Conservation (phyloP, 345 rosid species). For the Hibiscus mutabilis region DNA sequence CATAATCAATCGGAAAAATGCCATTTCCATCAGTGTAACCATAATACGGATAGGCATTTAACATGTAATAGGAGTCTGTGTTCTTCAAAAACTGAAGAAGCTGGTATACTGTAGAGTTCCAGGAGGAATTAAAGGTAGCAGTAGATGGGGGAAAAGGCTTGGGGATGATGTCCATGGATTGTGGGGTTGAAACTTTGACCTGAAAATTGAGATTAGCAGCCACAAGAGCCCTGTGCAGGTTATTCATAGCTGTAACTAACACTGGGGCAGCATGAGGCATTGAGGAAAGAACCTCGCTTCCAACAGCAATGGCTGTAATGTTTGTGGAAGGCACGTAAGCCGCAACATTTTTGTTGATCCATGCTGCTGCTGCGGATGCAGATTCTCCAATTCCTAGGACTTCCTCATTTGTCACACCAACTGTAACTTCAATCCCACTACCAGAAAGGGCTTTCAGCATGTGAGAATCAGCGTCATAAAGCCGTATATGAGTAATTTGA, state of each 20-base stretch:
- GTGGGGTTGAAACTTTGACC: slow-evolving; percentile 79
- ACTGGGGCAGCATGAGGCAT: slow-evolving; percentile 68
- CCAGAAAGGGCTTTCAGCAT: slow-evolving; percentile 82
- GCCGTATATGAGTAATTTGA: slow-evolving; percentile 78
- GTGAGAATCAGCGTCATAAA: slow-evolving; percentile 75
- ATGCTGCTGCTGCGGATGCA: slow-evolving; percentile 70
- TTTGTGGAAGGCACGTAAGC: slow-evolving; percentile 79
- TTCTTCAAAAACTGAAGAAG: slow-evolving; percentile 86
- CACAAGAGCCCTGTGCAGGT: slow-evolving; percentile 82
- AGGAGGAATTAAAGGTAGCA: slow-evolving; percentile 65
- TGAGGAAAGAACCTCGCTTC: slow-evolving; percentile 79
- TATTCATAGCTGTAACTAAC: slow-evolving; percentile 67
- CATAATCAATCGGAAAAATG: slow-evolving; percentile 84
- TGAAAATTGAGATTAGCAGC: slow-evolving; percentile 70
- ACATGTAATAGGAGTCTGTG: slow-evolving; percentile 75
- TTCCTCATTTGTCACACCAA: slow-evolving; percentile 75
- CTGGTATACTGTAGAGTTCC: slow-evolving; percentile 71
- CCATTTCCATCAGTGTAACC: slow-evolving; percentile 81
- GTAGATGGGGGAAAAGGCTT: slow-evolving; percentile 91
- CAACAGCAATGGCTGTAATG: slow-evolving; percentile 88
- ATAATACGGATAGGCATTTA: slow-evolving; percentile 89
- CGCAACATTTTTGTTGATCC: slow-evolving; percentile 80
- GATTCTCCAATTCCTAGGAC: slow-evolving; percentile 71
- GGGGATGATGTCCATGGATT: slow-evolving; percentile 77
- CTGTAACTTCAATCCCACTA: slow-evolving; percentile 69